Base-by-base conservation (phyloP, 1,284 basidiomycete species). In the Puccinia sorghi region DNA sequence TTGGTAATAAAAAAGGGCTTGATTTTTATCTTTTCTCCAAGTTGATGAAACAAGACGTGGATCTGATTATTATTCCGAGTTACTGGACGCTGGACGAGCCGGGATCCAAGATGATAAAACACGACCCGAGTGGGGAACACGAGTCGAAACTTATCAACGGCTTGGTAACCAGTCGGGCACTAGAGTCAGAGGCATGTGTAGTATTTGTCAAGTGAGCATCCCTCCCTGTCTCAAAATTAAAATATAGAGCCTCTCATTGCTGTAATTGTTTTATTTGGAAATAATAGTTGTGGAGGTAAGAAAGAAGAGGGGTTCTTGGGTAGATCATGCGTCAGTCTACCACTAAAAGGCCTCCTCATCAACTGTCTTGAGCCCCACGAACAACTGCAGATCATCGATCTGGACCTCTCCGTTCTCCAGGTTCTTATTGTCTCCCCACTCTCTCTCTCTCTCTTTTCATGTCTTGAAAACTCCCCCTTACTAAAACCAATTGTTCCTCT, bases 191-290 rank as follows among this genome's bases (percentile, higher is more conserved):
- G 32, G 61, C 59, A 37, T 75, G 72, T 63, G 61, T 75, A 1
- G 13, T 75, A 4, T 75, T 75, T 75, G 72, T 75, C 72, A 75
- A 75, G 72, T 75, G 4, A 7, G n/a, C 39, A 22, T 48, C 12
- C 32, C 32, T 32, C 20, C 54, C 5, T 22, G 4, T 4, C 54
- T 57, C 54, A 57, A 32, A 22, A n/a, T 22, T n/a, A 4, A 57
- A 32, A 22, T 57, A 22, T 4, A 20, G 27, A 57, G n/a, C 54
- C 9, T 57, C 27, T 11, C 3, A 17, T 48, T 37, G 22, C 3
- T 64, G 48, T 46, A 20, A 7, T 27, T 48, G 12, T 2, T 39
- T n/a, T 61, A 6, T 37, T 50, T 41, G 8, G 15, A 5, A 15
- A 17, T 15, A 11, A 17, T 43, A 75, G 72, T 63, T 75, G 72